Conservation (phyloP, 305 asterid species). For the Plantago rigida region DNA sequence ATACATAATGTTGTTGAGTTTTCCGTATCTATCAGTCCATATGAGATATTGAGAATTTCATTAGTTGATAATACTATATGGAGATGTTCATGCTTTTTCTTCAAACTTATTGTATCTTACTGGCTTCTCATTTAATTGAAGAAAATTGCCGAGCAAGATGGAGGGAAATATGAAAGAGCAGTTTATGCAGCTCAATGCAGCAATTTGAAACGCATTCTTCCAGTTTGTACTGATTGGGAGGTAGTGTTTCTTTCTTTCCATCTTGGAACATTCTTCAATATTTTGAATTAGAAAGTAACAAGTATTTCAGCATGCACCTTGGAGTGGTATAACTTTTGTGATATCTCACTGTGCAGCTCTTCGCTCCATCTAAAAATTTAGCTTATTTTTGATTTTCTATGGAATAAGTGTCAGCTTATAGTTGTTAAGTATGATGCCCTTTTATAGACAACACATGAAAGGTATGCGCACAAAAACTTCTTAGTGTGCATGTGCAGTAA, state of each 20-base stretch:
- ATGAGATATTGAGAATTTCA: slow-evolving; percentile 6
- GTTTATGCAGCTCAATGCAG: slow-evolving; percentile 84
- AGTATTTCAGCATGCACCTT: no score
- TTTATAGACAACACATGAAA: no score
- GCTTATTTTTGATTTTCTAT: no score
- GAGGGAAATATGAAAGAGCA: slow-evolving; percentile 85
- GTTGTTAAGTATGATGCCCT: no score
- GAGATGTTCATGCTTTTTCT: slow-evolving; percentile 20
- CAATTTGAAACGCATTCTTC: slow-evolving; percentile 80
- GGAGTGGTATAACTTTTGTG: no score
- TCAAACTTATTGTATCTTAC: slow-evolving; percentile 25
- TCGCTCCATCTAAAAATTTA: no score
- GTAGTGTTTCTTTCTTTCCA: slow-evolving; percentile 34
- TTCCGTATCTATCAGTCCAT: neutral
- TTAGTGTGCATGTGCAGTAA: no score
- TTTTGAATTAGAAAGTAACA: no score
- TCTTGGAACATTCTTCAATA: slow-evolving; percentile 5
- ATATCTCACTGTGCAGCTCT: no score
- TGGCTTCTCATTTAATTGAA: slow-evolving; percentile 39
- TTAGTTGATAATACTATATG: slow-evolving; percentile 3
- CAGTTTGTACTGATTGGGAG: slow-evolving; percentile 97
- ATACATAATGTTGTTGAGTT: neutral
- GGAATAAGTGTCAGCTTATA: no score
- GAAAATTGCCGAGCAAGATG: slow-evolving; percentile 93
- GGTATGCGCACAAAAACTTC: no score